Base-by-base conservation (phyloP, 1,284 basidiomycete species). In the Cryptococcus sp. region DNA sequence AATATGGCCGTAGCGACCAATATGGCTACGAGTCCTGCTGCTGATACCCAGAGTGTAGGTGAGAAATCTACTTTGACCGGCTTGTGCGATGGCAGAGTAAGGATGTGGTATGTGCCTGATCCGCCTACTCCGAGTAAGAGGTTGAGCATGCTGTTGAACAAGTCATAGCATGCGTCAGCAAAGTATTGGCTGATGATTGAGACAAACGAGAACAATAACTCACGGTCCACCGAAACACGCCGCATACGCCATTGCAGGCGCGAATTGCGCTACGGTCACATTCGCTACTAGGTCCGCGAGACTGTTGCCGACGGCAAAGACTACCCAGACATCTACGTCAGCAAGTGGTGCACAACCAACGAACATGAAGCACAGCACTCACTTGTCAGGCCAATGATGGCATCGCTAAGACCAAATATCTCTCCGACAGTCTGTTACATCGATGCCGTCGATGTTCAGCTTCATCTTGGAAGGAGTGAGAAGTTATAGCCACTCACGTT, bases 281-380 rank as follows among this genome's bases (percentile, higher is more conserved):
- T 99, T 98, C 39, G 95, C 94, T 3, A 99, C 94, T 19, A 98
- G 85, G 78, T 99, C 95, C 1, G 94, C 95, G 7, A 97, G 84
- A 35, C 91, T 94, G 78, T 98, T 98, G 22, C 95, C 95, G 38
- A 97, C 85, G 0, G 94, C 95, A 70, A 99, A 99, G 63, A 99
- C 73, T 72, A 58, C 25, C 2, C 16, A 50, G 13, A 25, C 13
- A 35, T 10, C 30, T 35, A 8, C 10, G 8, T 35, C 42, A 45
- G 42, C 42, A 45, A 15, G 42, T 8, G 6, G 42, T 45, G 10
- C 13, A 35, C 30, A 35, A 13, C n/a, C 41, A 45, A 13, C 42
- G n/a, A 10, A 19, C 42, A 45, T 43, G 6, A 45, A n/a, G 22
- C 42, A 17, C 11, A n/a, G 39, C 16, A 64, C 69, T 54, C 38